Conservation (phyloP, 2,329 filamentous ascomycete species). For the Cladosporium sphaerospermum region DNA sequence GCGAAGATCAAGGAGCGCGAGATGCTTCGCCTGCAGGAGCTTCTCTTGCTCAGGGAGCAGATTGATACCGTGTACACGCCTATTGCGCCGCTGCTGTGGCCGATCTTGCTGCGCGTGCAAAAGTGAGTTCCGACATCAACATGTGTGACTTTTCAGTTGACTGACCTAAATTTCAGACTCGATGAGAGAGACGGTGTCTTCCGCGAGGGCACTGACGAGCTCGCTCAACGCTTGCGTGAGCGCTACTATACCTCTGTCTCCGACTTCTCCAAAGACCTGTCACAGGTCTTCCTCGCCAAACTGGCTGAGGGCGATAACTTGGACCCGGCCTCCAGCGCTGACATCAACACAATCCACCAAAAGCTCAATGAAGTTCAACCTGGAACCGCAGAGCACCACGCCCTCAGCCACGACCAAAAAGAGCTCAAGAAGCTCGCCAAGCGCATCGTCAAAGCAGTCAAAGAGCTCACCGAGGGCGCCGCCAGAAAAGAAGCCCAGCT, state of each 20-base stretch:
- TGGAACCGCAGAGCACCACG: slow-evolving; percentile 34
- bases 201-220: slow-evolving; percentile 45
- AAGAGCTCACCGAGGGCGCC: slow-evolving; percentile 70
- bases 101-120: slow-evolving; percentile 73
- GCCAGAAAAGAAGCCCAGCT: slow-evolving; percentile 77
- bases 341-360: slow-evolving; percentile 35
- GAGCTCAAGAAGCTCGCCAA: slow-evolving; percentile 82
- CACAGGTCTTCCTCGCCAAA: slow-evolving; percentile 44
- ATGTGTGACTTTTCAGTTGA: slow-evolving; percentile 10
- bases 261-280: slow-evolving; percentile 54
- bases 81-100: slow-evolving; percentile 66
- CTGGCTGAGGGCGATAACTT: slow-evolving; percentile 30
- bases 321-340: slow-evolving; percentile 19
- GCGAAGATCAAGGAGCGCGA: slow-evolving; percentile 70
- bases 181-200: slow-evolving; percentile 53
- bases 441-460: slow-evolving; percentile 76
- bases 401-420: slow-evolving; percentile 58
- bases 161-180: slow-evolving; percentile 47
- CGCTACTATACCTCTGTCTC: slow-evolving; percentile 55
- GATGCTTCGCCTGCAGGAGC: slow-evolving; percentile 67
- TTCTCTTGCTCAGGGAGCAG: slow-evolving; percentile 68
- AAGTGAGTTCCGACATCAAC: slow-evolving; percentile 53
- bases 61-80: slow-evolving; percentile 91
- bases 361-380: slow-evolving; percentile 33
- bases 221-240: slow-evolving; percentile 49